Evolutionary conservation across 2,329 filamentous ascomycete species (phyloP).

Genomic region (Dactylellina parvicollis): DNA sequence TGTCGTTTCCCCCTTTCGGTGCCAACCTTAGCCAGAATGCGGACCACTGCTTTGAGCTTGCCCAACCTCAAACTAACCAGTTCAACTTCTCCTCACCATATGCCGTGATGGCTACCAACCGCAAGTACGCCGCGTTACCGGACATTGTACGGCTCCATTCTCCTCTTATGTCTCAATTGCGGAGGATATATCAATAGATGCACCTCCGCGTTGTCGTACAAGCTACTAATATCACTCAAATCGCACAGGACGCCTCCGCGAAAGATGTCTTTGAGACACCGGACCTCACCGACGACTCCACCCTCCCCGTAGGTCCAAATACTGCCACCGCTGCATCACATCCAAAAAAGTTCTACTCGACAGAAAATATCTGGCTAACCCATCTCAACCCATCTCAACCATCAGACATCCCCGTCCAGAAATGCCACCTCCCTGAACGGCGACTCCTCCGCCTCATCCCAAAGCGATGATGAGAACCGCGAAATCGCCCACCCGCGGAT

Average conservation of each 20-base stretch:
- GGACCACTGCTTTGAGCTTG: background rate
- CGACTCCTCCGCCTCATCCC: conserved; percentile 66
- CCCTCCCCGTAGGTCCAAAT: conserved; percentile 73
- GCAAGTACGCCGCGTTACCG: conserved; percentile 76
- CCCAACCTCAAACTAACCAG: conserved; percentile 2
- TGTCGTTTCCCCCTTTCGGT: background rate
- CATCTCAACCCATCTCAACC: conserved; percentile 7
- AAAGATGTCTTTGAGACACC: conserved; percentile 98
- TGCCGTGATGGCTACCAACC: conserved; percentile 74
- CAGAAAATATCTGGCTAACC: background rate
- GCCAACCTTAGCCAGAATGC: background rate
- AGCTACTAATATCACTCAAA: conserved; percentile 10
- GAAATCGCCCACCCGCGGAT: conserved; percentile 80
- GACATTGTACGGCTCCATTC: conserved; percentile 70
- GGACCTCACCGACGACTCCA: conserved; percentile 90
- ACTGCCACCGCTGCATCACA: background rate
- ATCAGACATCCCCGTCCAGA: conserved; percentile 67
- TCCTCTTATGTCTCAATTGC: background rate
- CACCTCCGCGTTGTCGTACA: too few species aligned
- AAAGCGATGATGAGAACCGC: conserved; percentile 67
- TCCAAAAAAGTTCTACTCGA: background rate
- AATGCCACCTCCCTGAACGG: conserved; percentile 65
- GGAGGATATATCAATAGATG: conserved; percentile 39
- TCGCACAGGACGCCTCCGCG: conserved; percentile 75
- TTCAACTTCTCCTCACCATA: background rate